Percentiles rank a stretch among this genome's conserved stretches.
These are phyloP conservation scores for Aspergillus piperis DNA, from an alignment of 2,329 filamentous ascomycete genomes.

Conservation along the genomic window DNA sequence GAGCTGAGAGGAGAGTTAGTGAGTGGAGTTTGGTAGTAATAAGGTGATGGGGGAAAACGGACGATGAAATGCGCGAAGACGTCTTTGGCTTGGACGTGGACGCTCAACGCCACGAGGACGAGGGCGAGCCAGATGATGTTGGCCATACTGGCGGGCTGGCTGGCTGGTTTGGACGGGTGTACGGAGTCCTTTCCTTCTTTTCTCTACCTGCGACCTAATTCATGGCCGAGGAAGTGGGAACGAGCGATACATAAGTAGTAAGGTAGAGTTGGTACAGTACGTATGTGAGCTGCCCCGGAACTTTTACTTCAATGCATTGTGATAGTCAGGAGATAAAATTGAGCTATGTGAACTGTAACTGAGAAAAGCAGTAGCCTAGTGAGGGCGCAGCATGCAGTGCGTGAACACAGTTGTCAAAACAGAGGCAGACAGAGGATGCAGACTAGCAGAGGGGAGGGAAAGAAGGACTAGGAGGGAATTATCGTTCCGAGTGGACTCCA, in stretches of 20 bases:
- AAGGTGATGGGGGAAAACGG: neutral
- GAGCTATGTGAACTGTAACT: no score
- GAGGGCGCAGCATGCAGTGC: no score
- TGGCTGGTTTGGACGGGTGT: neutral
- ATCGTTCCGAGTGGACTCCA: no score
- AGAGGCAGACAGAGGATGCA: no score
- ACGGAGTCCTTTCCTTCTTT: neutral
- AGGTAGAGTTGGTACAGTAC: no score
- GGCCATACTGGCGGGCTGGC: neutral
- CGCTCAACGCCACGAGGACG: slow-evolving; percentile 1
- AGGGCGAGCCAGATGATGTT: neutral
- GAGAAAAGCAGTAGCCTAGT: no score
- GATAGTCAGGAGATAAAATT: no score
- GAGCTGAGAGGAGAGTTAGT: slow-evolving; percentile 21
- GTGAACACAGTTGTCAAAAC: no score
- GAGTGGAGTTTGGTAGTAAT: neutral
- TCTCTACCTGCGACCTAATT: neutral
- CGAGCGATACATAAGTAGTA: neutral
- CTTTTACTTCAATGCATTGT: no score
- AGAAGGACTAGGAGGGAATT: neutral
- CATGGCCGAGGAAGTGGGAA: neutral
- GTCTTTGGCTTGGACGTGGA: slow-evolving; percentile 20
- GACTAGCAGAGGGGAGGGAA: neutral
- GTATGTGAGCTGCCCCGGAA: no score
- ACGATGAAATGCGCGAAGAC: slow-evolving; percentile 42